Base-by-base conservation (phyloP, 371 early-diverging fungal genomes). In the Blakeslea trispora region DNA sequence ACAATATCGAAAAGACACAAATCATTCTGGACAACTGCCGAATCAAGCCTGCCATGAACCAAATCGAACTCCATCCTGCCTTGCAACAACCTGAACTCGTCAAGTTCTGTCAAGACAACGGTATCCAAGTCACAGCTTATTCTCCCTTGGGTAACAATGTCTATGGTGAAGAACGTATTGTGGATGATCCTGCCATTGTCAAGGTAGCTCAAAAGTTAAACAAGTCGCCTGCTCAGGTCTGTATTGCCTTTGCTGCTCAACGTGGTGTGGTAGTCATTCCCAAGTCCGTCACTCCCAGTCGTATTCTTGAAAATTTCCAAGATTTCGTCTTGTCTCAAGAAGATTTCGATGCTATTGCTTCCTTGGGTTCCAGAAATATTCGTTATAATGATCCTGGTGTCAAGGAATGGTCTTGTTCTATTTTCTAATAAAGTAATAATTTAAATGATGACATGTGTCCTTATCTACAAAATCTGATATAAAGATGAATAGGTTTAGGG, bases 241-340 rank as follows among this genome's bases (percentile, higher is more conserved):
- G 87, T 21, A 73, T 96, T 45, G 80, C 87, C n/a, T 96, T 92
- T 87, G 83, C 79, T 35, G 71, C 87, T 23, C 81, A 89, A 59
- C 83, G 89, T 43, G 84, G 85, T 28, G 65, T 73, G 13, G 53
- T 64, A n/a, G 85, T 81, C 6, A 80, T 85, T 42, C 85, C 86
- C 53, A 85, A 85, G 69, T 70, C 72, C 35, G 74, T 76, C 21
- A 79, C 71, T 24, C 72, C 77, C 6, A 63, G 63, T 11, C 77
- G 89, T 52, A 74, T 83, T 50, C 45, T 44, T 7, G 79, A 77
- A 39, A 87, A 87, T 63, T 81, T 81, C 47, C 61, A 86, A 53
- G 81, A 75, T 43, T 77, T 81, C 54, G 61, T 64, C 5, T 64
- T 87, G 22, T 62, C 72, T 22, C 65, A 75, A 43, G 82, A 74